Evolutionary conservation across 441 rosid species (phyloP).

Genomic region (Adansonia gregorii): DNA sequence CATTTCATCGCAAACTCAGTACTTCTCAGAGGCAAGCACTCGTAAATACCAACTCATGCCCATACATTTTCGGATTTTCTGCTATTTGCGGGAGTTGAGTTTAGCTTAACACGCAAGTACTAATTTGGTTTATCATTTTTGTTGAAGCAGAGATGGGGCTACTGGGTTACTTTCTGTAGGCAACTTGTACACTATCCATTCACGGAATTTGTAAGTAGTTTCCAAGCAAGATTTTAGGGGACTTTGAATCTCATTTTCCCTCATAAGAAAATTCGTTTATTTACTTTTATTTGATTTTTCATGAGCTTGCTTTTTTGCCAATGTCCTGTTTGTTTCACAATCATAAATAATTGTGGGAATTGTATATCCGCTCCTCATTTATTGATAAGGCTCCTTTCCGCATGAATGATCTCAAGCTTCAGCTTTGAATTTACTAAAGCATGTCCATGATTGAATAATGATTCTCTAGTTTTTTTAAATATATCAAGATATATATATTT

Average conservation of each 20-base stretch:
- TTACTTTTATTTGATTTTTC: background rate
- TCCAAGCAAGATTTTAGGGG: background rate
- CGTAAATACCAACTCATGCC: background rate
- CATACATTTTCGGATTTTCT: background rate
- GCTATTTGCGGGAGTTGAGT: background rate
- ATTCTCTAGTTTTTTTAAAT: no score
- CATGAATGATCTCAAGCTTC: background rate
- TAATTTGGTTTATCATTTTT: no score
- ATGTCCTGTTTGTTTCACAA: background rate
- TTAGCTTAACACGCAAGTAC: background rate
- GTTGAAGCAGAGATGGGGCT: conserved; percentile 21
- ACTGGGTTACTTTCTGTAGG: background rate
- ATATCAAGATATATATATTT: no score
- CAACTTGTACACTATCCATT: conserved; percentile 26
- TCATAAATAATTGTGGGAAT: background rate
- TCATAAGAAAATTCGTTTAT: background rate
- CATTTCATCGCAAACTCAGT: background rate
- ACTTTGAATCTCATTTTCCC: conserved; percentile 13
- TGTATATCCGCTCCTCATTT: background rate
- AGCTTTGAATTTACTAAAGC: background rate
- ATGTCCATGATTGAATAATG: no score
- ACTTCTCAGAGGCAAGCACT: conserved; percentile 4
- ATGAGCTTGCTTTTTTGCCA: background rate
- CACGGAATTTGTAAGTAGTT: conserved; percentile 27
- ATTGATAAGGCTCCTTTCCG: background rate